Evolutionary conservation across 2,329 filamentous ascomycete species (phyloP).

Genomic region (Tolypocladium pustulatum): DNA sequence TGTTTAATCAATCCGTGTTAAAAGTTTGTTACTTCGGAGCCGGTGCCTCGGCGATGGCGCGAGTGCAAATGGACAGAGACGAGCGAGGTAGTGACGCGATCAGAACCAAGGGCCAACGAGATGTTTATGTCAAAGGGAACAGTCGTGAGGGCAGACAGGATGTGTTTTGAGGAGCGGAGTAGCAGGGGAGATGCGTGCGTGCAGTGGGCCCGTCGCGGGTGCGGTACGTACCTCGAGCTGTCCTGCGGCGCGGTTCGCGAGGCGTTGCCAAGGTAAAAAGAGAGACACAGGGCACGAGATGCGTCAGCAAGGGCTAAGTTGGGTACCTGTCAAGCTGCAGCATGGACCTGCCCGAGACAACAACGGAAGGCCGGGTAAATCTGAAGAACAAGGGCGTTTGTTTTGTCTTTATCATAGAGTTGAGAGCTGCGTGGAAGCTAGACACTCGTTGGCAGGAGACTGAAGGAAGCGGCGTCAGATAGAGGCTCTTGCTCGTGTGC

Average conservation of each 20-base stretch:
- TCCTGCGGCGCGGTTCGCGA: conserved; percentile 6
- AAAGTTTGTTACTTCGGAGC: conserved; percentile 12
- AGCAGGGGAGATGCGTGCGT: conserved; percentile 18
- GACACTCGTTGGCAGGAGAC: neutral
- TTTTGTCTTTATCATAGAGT: neutral
- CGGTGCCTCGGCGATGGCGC: conserved; percentile 7
- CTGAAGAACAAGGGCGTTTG: neutral
- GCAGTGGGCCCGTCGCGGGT: conserved; percentile 9
- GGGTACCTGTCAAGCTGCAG: neutral
- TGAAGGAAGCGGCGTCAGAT: neutral
- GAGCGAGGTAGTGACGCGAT: conserved; percentile 10
- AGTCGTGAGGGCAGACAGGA: conserved; percentile 21
- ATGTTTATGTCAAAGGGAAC: conserved; percentile 22
- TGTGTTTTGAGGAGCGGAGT: conserved; percentile 26
- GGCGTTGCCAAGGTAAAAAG: conserved; percentile 6
- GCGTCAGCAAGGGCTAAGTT: neutral
- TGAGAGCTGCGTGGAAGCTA: neutral
- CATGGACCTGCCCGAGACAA: neutral
- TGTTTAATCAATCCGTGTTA: conserved; percentile 14
- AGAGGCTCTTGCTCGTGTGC: neutral
- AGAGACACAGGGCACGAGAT: neutral
- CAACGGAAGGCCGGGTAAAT: neutral
- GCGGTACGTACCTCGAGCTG: conserved; percentile 7
- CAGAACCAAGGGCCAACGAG: conserved; percentile 16
- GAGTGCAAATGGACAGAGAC: conserved; percentile 10